phyloP scores from a whole-genome alignment of 495 filamentous ascomycete species.

The Penicillium goetzii region DNA sequence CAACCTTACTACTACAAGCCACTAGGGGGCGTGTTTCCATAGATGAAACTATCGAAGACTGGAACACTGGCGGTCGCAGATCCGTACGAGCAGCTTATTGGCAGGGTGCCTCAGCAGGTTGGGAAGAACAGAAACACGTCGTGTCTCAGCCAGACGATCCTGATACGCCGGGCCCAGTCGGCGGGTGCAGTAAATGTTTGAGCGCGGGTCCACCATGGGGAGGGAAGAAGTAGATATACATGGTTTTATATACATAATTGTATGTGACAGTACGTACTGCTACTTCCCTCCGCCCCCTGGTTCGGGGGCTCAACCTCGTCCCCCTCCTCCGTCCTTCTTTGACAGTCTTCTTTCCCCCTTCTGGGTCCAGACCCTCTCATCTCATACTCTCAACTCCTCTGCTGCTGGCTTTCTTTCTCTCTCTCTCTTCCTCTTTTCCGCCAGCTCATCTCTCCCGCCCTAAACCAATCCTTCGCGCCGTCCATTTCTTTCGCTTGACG shows the following conservation, averaged over 20 bases:
- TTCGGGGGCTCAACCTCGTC: conserved; percentile 6
- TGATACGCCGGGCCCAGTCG: conserved; percentile 22
- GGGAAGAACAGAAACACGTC: conserved; percentile 39
- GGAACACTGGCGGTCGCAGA: conserved; percentile 19
- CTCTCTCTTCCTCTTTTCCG: conserved; percentile 5
- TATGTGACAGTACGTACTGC: not conserved
- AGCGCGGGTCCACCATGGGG: conserved; percentile 21
- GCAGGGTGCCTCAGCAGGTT: conserved; percentile 5
- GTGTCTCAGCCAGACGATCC: conserved; percentile 44
- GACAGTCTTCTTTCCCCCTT: conserved; percentile 14
- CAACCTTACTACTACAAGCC: not conserved
- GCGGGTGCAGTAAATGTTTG: conserved; percentile 16
- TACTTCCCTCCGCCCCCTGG: conserved; percentile 19
- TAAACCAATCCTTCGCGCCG: conserved; percentile 19
- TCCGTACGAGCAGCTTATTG: not conserved
- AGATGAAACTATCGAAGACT: conserved; percentile 16
- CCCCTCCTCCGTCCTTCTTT: conserved; percentile 12
- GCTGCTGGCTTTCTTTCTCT: not conserved
- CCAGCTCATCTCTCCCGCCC: not conserved
- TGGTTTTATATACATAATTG: not conserved
- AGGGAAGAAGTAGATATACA: not conserved
- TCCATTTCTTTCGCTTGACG: conserved; percentile 39
- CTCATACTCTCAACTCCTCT: not conserved
- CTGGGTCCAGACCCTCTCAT: conserved; percentile 21
- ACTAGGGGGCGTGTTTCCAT: not conserved